Percentiles rank a stretch among this genome's conserved stretches.
Evolutionary conservation across 345 rosid genomes (phyloP).

Genomic region (Lepidium aucheri): DNA sequence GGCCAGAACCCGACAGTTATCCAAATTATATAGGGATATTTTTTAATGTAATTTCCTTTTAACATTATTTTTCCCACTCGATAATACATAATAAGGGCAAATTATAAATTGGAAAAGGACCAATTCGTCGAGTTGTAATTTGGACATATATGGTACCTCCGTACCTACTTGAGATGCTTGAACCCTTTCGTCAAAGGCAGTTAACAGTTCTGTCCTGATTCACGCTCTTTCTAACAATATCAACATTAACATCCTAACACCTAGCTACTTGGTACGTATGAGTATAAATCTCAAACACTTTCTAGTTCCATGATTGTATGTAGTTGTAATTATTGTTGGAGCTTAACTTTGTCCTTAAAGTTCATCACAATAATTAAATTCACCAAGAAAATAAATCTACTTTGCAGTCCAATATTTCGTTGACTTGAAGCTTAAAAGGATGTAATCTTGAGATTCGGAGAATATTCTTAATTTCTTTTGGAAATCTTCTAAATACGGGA

Average conservation of each 20-base stretch:
- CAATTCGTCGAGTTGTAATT: constrained; percentile 9
- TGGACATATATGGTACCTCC: not conserved
- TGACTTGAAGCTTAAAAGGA: too few relatives aligned
- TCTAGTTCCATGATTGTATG: not conserved
- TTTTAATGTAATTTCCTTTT: not conserved
- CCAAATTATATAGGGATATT: not conserved
- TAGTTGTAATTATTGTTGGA: not conserved
- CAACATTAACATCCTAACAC: not conserved
- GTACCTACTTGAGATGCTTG: not conserved
- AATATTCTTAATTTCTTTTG: too few relatives aligned
- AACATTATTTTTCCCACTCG: not conserved
- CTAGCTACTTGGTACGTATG: not conserved
- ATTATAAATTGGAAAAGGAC: not conserved
- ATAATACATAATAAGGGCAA: not conserved
- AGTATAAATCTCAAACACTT: not conserved
- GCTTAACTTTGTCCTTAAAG: too few relatives aligned
- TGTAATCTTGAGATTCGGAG: too few relatives aligned
- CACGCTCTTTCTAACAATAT: not conserved
- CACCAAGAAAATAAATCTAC: too few relatives aligned
- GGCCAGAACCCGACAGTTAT: not conserved
- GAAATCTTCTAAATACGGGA: too few relatives aligned
- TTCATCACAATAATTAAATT: too few relatives aligned
- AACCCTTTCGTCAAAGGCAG: not conserved
- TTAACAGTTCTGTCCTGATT: not conserved
- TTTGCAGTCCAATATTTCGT: too few relatives aligned